These are phyloP conservation scores for Cercospora janseana DNA, from an alignment of 2,329 filamentous ascomycete species.

Conservation along the genomic window DNA sequence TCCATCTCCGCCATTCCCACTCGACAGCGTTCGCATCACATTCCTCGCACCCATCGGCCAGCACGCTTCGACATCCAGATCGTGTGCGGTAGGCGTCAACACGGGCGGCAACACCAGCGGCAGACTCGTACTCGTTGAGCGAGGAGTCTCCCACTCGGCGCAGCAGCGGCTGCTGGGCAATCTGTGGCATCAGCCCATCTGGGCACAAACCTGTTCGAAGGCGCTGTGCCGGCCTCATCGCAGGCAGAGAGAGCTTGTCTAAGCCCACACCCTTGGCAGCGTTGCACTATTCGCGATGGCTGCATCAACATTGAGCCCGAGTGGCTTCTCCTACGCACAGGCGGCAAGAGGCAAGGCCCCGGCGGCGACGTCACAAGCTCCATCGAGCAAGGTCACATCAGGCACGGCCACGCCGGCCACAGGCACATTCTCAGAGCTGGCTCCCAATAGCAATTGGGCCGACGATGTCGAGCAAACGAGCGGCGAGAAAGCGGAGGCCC, in stretches of 20 bases:
- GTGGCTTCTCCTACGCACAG: constrained; percentile 85
- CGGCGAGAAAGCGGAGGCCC: constrained; percentile 40
- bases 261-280: constrained; percentile 12
- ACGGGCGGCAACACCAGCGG: constrained; percentile 17
- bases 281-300: constrained; percentile 28
- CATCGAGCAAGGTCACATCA: constrained; percentile 47
- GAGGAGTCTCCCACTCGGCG: constrained; percentile 17
- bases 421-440: constrained; percentile 38
- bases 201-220: constrained; percentile 28
- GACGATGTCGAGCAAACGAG: constrained; percentile 49
- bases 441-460: constrained; percentile 45
- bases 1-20: constrained; percentile 13
- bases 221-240: constrained; percentile 22
- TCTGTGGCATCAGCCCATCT: constrained; percentile 27
- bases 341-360: constrained; percentile 77
- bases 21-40: constrained; percentile 4
- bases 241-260: constrained; percentile 14
- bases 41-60: neutral
- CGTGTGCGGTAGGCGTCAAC: constrained; percentile 10
- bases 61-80: neutral
- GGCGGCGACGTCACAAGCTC: constrained; percentile 45
- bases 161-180: constrained; percentile 28
- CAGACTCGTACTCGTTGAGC: constrained; percentile 16
- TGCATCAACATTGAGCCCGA: constrained; percentile 31
- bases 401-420: constrained; percentile 45